A percentile compares a stretch with the other conserved stretches of the same genome.
Evolutionary conservation across 2,329 filamentous ascomycete genomes (phyloP).

Genomic region (Coniochaeta sp.): DNA sequence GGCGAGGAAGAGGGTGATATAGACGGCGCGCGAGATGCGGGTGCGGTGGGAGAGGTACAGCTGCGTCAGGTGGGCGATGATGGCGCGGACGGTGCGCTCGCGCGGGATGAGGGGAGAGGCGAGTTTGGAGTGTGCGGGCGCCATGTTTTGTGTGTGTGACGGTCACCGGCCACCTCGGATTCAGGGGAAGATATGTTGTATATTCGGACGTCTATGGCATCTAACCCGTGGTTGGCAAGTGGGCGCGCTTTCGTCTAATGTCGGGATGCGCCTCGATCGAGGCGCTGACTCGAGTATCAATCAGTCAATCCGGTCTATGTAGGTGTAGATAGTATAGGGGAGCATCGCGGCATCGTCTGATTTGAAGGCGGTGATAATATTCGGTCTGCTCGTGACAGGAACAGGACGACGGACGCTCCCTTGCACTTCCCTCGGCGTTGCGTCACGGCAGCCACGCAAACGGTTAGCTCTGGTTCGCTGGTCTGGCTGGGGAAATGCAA

Average conservation of each 20-base stretch:
- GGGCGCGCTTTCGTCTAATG: no score
- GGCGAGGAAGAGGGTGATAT: constrained; percentile 73
- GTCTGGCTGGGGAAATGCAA: neutral
- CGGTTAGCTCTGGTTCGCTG: neutral
- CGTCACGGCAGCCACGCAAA: constrained; percentile 9
- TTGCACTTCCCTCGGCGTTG: constrained; percentile 12
- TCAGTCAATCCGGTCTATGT: neutral
- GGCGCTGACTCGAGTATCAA: neutral
- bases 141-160: constrained; percentile 47
- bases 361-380: neutral
- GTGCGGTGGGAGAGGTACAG: constrained; percentile 76
- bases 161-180: no score
- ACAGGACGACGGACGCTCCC: neutral
- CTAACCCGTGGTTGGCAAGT: no score
- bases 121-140: constrained; percentile 64
- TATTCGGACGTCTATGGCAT: no score
- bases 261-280: neutral
- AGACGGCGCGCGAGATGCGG: constrained; percentile 75
- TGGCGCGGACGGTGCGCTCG: constrained; percentile 57
- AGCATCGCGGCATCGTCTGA: neutral
- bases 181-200: no score
- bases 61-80: constrained; percentile 59
- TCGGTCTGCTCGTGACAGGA: constrained; percentile 3
- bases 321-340: neutral
- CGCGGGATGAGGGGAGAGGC: constrained; percentile 39